phyloP scores from a whole-genome alignment of 345 rosid species.

The Populus nigra region DNA sequence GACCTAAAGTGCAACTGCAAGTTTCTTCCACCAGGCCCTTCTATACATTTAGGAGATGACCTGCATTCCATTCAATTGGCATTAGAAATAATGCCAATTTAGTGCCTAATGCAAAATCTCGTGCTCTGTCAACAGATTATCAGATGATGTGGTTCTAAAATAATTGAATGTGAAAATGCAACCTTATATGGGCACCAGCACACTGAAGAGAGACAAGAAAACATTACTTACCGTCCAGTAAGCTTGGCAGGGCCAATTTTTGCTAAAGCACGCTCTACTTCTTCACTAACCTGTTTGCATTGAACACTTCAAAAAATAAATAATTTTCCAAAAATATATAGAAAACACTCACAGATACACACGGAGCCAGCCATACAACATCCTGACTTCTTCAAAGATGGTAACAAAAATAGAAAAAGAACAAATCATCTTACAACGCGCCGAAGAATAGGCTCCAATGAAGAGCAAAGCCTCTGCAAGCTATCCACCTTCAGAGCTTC shows the following conservation, averaged over 20 bases:
- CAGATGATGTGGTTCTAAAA: background rate
- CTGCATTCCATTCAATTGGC: slow-evolving; percentile 14
- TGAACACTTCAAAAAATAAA: background rate
- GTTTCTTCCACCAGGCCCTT: slow-evolving; percentile 29
- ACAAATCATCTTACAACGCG: slow-evolving; percentile 22
- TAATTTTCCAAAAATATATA: background rate
- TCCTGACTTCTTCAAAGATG: background rate
- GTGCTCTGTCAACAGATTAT: background rate
- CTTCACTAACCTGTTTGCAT: slow-evolving; percentile 32
- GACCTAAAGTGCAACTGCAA: slow-evolving; percentile 36
- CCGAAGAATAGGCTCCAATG: slow-evolving; percentile 35
- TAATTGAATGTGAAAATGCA: background rate
- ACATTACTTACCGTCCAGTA: slow-evolving; percentile 16
- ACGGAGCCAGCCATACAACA: background rate
- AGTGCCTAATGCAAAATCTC: background rate
- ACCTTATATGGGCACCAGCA: background rate
- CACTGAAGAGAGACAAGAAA: background rate
- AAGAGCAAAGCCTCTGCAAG: slow-evolving; percentile 36
- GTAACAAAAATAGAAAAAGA: background rate
- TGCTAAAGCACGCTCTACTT: slow-evolving; percentile 39
- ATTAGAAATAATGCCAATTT: no score
- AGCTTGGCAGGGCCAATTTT: slow-evolving; percentile 30
- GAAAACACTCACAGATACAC: background rate
- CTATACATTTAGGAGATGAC: slow-evolving; percentile 26
- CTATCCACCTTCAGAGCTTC: slow-evolving; percentile 38